A percentile compares a stretch with the other conserved stretches of the same genome.
phyloP scores from a whole-genome alignment of 306 rosid genomes.

The Abrus precatorius region DNA sequence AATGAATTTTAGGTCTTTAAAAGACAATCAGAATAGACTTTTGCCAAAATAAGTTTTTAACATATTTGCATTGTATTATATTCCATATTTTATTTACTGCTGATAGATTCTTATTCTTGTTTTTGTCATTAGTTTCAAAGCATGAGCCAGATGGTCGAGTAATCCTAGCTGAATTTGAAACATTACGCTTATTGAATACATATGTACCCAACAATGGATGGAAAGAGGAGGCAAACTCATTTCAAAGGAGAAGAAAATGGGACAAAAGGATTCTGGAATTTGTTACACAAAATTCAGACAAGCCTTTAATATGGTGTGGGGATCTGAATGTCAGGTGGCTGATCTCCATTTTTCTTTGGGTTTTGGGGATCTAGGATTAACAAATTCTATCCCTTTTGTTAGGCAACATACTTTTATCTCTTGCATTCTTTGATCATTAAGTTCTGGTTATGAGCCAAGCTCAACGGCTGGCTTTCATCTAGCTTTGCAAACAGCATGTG shows the following conservation, averaged over 20 bases:
- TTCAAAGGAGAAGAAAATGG: constrained; percentile 97
- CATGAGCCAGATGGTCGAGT: constrained; percentile 97
- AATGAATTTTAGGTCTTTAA: constrained; percentile 13
- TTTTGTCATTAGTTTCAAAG: constrained; percentile 78
- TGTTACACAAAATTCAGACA: constrained; percentile 77
- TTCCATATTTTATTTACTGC: constrained; percentile 35
- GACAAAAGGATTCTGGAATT: constrained; percentile 91
- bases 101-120: constrained; percentile 40
- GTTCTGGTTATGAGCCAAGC: constrained; percentile 34
- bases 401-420: constrained; percentile 35
- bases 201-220: constrained; percentile 97
- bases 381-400: constrained; percentile 42
- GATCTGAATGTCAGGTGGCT: constrained; percentile 95
- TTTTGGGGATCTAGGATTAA: constrained; percentile 24
- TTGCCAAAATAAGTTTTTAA: constrained; percentile 25
- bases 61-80: constrained; percentile 27
- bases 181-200: constrained; percentile 81
- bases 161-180: constrained; percentile 89
- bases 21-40: not conserved
- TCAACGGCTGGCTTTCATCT: constrained; percentile 39
- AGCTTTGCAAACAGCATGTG: constrained; percentile 10
- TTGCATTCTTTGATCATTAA: constrained; percentile 25
- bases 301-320: constrained; percentile 98
- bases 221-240: constrained; percentile 96
- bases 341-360: constrained; percentile 38